Evolutionary conservation across 1,284 basidiomycete genomes (phyloP).

Genomic region (Mycena sp.): DNA sequence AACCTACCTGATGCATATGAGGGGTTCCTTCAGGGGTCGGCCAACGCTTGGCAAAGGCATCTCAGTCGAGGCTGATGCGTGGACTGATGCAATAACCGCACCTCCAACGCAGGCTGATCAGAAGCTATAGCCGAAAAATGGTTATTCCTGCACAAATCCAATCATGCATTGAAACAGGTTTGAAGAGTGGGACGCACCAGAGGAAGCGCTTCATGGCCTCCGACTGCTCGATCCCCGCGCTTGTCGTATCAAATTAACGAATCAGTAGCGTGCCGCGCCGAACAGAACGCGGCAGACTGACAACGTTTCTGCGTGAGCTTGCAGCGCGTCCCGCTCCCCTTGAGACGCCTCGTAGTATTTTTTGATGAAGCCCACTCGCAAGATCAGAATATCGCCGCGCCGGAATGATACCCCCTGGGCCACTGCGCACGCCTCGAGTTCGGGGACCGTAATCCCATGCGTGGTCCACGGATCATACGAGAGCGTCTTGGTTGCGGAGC

Average conservation of each 20-base stretch:
- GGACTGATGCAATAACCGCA: slow-evolving; percentile 32
- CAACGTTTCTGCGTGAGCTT: slow-evolving; percentile 58
- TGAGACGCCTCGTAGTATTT: slow-evolving; percentile 59
- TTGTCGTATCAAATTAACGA: slow-evolving; percentile 35
- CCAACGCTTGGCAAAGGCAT: neutral
- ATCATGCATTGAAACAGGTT: slow-evolving; percentile 1
- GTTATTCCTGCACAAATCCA: slow-evolving; percentile 65
- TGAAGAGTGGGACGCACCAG: slow-evolving; percentile 54
- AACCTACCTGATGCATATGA: slow-evolving; percentile 66
- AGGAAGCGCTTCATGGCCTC: slow-evolving; percentile 77
- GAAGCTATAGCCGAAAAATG: slow-evolving; percentile 80
- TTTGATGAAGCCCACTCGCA: slow-evolving; percentile 74
- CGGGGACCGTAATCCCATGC: slow-evolving; percentile 62
- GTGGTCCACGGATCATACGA: slow-evolving; percentile 75
- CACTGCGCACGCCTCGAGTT: slow-evolving; percentile 71
- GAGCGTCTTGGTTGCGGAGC: slow-evolving; percentile 52
- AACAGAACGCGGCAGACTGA: slow-evolving; percentile 41
- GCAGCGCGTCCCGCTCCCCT: slow-evolving; percentile 57
- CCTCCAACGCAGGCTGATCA: slow-evolving; percentile 78
- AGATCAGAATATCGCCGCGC: slow-evolving; percentile 68
- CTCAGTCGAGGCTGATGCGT: slow-evolving; percentile 8
- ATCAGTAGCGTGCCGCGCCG: slow-evolving; percentile 1
- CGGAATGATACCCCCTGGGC: slow-evolving; percentile 68
- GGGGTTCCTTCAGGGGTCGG: slow-evolving; percentile 40
- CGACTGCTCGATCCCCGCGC: slow-evolving; percentile 75